These are phyloP conservation scores for Mucor lusitanicus DNA, from an alignment of 371 early-diverging fungal genomes.

Conservation along the genomic window DNA sequence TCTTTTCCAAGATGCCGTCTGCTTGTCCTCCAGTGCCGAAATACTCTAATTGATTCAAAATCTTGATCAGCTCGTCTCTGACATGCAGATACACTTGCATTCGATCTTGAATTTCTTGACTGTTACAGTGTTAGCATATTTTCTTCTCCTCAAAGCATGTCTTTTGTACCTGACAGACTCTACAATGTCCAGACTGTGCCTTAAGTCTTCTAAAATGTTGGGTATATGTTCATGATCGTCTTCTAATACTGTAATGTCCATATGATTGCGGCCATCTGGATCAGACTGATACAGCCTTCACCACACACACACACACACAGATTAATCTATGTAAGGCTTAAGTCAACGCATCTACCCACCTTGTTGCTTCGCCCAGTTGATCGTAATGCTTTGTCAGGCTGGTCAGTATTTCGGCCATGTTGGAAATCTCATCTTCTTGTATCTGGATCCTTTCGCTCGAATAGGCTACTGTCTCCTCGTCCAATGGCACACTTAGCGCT, in stretches of 20 bases:
- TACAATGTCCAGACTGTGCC: conserved; percentile 33
- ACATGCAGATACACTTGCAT: conserved; percentile 31
- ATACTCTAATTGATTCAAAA: conserved; percentile 32
- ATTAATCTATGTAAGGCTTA: not conserved
- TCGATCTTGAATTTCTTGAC: conserved; percentile 37
- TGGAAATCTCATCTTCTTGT: conserved; percentile 41
- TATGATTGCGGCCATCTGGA: conserved; percentile 26
- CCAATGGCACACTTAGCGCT: conserved; percentile 28
- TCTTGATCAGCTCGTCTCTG: conserved; percentile 30
- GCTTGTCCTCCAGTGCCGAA: conserved; percentile 35
- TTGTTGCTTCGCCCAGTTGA: conserved; percentile 49
- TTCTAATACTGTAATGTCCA: conserved; percentile 47
- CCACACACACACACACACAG: too few species aligned
- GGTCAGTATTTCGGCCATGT: conserved; percentile 54
- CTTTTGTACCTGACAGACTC: conserved; percentile 26
- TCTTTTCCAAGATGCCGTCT: conserved; percentile 38
- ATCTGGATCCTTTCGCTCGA: conserved; percentile 32
- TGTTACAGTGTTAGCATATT: not conserved
- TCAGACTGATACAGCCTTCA: conserved; percentile 35
- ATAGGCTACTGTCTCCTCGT: conserved; percentile 28
- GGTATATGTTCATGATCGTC: conserved; percentile 49
- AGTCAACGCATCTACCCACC: conserved; percentile 14
- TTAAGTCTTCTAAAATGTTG: conserved; percentile 38
- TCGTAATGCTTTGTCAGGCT: conserved; percentile 51
- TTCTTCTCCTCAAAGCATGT: not conserved